These are phyloP conservation scores for Syncephalis plumigaleata DNA, from an alignment of 371 early-diverging fungal species.

Conservation along the genomic window DNA sequence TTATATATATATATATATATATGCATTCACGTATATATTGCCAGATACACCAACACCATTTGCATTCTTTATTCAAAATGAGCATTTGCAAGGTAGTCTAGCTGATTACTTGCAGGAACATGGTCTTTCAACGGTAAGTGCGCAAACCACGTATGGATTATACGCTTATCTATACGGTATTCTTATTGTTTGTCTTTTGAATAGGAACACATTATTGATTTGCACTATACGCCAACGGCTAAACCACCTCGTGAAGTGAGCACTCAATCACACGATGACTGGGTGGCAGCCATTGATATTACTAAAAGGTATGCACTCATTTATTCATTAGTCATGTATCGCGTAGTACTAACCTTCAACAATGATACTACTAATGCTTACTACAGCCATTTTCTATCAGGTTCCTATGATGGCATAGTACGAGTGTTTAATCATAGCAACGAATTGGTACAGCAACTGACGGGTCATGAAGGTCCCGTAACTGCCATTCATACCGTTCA, in stretches of 20 bases:
- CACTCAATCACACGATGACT: constrained; percentile 78
- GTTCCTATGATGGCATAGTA: constrained; percentile 69
- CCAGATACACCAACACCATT: constrained; percentile 69
- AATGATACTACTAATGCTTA: constrained; percentile 1
- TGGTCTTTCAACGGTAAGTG: constrained; percentile 52
- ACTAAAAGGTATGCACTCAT: not conserved
- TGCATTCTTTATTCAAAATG: constrained; percentile 80
- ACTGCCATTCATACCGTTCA: constrained; percentile 41
- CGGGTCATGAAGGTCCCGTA: constrained; percentile 52
- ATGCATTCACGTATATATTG: no score
- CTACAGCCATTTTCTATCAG: constrained; percentile 43
- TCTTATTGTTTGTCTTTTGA: no score
- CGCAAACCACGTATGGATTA: not conserved
- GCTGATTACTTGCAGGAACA: constrained; percentile 46
- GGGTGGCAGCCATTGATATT: constrained; percentile 63
- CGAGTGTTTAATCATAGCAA: constrained; percentile 67
- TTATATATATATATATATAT: no score
- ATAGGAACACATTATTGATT: constrained; percentile 66
- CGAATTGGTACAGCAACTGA: constrained; percentile 45
- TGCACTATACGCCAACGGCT: constrained; percentile 82
- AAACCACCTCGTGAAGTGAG: constrained; percentile 49
- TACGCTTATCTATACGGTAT: no score
- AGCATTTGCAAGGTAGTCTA: constrained; percentile 64
- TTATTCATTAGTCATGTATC: not conserved
- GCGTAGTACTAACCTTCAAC: not conserved